These are phyloP conservation scores for Solanum clarkiae DNA, from an alignment of 257 asterid genomes.

Conservation along the genomic window DNA sequence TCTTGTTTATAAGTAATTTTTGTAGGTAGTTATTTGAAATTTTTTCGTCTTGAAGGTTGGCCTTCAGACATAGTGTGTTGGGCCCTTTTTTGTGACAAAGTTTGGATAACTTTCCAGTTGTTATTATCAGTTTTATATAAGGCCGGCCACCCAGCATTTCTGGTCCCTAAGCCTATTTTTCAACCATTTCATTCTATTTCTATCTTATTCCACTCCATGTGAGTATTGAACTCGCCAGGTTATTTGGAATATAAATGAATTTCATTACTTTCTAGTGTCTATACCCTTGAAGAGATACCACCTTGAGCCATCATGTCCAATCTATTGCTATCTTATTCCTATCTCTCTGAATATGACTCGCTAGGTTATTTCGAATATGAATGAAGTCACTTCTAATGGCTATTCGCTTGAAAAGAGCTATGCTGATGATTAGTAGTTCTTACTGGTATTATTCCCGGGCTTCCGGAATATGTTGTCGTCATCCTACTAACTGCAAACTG, in stretches of 20 bases:
- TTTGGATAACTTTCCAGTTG: neutral
- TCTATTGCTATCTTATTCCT: neutral
- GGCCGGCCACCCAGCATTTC: neutral
- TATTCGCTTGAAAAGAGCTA: neutral
- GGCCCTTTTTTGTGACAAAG: neutral
- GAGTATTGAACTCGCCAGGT: neutral
- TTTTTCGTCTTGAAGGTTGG: neutral
- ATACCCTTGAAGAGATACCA: neutral
- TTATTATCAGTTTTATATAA: neutral
- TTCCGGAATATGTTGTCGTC: neutral
- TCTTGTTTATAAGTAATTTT: neutral
- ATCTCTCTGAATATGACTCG: neutral
- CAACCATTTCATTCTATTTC: neutral
- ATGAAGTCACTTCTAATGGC: neutral
- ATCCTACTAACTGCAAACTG: neutral
- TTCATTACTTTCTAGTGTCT: neutral
- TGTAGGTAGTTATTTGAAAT: neutral
- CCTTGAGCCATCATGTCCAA: neutral
- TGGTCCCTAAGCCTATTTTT: neutral
- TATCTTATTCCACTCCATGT: neutral
- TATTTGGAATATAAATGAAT: neutral
- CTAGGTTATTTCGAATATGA: neutral
- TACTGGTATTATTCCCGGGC: neutral
- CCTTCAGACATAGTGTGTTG: neutral
- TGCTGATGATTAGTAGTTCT: neutral